Evolutionary conservation across 768 basidiomycete genomes (phyloP), one percentile per base, ranked within the genome.

Genomic region (Auriscalpium orientale): DNA sequence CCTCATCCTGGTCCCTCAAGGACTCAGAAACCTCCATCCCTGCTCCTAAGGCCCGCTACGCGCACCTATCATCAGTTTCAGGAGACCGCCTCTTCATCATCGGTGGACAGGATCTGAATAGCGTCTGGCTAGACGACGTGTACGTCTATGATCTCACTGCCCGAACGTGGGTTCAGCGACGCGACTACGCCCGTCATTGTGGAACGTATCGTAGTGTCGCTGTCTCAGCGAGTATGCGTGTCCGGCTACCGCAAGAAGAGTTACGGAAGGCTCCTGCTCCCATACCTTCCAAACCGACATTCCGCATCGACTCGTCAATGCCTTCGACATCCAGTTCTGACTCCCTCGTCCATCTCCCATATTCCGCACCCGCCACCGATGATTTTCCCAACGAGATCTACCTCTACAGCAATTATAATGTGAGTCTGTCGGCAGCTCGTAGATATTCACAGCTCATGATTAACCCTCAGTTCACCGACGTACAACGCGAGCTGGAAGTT

Each of bases 391-490:
- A 83, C 62, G 90, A 97, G 62, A 89, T 98, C 34, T 90, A 83
- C 70, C 75, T 95, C 28, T 99, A 95, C 71, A 93, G 91, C 64
- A 99, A 98, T 68, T 97, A 95, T 76, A 98, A 98, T 73, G 90
- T 91, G 63, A 62, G 85, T 72, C 13, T 1, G 11, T 52, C 16
- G 55, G 54, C 55, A 38, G 43, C 46, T 45, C 58, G 59, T 53
- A 36, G 44, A 21, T 40, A 43, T 51, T 56, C 33, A 43, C 47
- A 46, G 37, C 56, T 62, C 44, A 65, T 53, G 44, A 40, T 51
- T 47, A 51, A 44, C 56, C 54, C 38, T 43, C 64, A 93, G 91
- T 94, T 94, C 71, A 91, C 89, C 54, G 92, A 97, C 66, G 95
- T 98, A 59, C 89, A 92, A 67, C 88, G 95, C 44, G 95, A 98